Evolutionary conservation across 192 early-diverging fungal genomes (phyloP).

Genomic region (Entomortierella parvispora): DNA sequence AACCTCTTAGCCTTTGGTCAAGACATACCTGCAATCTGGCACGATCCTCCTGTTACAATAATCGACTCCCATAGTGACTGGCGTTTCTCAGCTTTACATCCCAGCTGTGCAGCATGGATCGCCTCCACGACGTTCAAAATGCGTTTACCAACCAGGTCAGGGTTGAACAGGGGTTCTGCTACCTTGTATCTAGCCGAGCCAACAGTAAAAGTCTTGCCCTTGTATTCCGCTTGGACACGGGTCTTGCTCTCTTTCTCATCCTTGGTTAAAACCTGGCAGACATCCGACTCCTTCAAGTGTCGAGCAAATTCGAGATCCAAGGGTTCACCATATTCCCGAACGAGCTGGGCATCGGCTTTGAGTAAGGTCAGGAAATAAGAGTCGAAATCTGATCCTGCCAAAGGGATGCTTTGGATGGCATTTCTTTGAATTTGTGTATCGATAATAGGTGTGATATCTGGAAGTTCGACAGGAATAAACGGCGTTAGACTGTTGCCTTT

Average conservation of each 20-base stretch:
- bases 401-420: slow-evolving; percentile 66
- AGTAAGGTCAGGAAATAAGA: slow-evolving; percentile 70
- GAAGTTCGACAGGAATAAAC: not conserved
- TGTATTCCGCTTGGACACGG: slow-evolving; percentile 63
- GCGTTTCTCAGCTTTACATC: slow-evolving; percentile 80
- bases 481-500: not conserved
- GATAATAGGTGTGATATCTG: slow-evolving; percentile 81
- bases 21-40: slow-evolving; percentile 51
- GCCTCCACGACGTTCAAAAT: slow-evolving; percentile 65
- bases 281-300: slow-evolving; percentile 64
- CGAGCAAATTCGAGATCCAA: slow-evolving; percentile 67
- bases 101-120: slow-evolving; percentile 70
- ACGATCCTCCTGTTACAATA: slow-evolving; percentile 85
- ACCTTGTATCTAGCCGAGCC: slow-evolving; percentile 68
- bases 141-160: slow-evolving; percentile 58
- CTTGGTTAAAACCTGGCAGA: slow-evolving; percentile 52
- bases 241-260: slow-evolving; percentile 44
- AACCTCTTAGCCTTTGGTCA: not conserved
- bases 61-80: slow-evolving; percentile 87
- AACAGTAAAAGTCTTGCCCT: slow-evolving; percentile 68
- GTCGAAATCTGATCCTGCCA: slow-evolving; percentile 80
- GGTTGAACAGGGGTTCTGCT: slow-evolving; percentile 79
- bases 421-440: slow-evolving; percentile 76
- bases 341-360: slow-evolving; percentile 58
- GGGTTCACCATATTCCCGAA: slow-evolving; percentile 58